Evolutionary conservation across 208 protist species (phyloP), one percentile per base, ranked within the genome.

Genomic region (Trypanosoma boissoni): DNA sequence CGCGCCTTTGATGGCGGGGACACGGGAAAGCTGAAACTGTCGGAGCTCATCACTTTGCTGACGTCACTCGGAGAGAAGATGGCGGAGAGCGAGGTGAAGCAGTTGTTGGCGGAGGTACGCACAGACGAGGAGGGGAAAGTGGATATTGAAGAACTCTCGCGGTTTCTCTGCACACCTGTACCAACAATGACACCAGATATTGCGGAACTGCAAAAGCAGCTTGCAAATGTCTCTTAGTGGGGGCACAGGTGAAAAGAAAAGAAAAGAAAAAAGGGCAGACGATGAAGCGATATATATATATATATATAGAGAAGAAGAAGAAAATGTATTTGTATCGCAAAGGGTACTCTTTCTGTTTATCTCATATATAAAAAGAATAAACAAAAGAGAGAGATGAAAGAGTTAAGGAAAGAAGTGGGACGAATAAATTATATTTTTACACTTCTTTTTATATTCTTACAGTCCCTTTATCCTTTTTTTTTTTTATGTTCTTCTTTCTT

Each of bases 41-140:
- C 79, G 3, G 89, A 95, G 57, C 76, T 95, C 27, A 79, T 91
- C 53, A 91, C 84, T 4, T 72, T 95, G 28, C 73, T 95, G 16
- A 86, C 82, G 6, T 87, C 89, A 12, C 78, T 95, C 12, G 89
- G 89, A 0, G 89, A 95, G 70, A 93, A 93, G 60, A 95, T 95
- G 83, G 72, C 79, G 9, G 86, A 93, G 63, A 37, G 63, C 1
- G 89, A 95, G 45, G 89, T 95, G 64, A 72, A 76, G 27, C 84
- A 94, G 65, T 68, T 95, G 6, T 49, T 95, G 32, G 63, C 83
- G n/a, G 83, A 90, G 60, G 84, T 92, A 29, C 70, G 54, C 9
- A 83, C 76, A 2, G 83, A 92, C 54, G 81, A 84, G 24, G 82
- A 91, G 31, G 86, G 86, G 4, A 73, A 68, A 3, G 82, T 92